These are phyloP conservation scores for Podospora anserina DNA, from an alignment of 495 filamentous ascomycete species.

Conservation along the genomic window DNA sequence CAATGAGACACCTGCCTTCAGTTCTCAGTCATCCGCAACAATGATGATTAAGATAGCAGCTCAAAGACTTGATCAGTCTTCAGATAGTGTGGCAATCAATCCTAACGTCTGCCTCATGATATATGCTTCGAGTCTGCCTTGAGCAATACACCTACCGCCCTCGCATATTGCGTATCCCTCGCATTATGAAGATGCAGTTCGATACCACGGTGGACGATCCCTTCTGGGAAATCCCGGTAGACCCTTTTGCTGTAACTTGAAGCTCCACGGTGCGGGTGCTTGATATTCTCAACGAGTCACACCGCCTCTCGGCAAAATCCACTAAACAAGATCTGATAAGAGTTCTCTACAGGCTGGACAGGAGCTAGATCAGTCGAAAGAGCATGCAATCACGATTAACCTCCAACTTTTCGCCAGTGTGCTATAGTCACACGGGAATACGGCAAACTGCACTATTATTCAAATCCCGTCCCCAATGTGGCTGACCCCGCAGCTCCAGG, in stretches of 20 bases:
- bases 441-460: not conserved
- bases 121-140: not conserved
- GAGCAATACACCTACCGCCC: not conserved
- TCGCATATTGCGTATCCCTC: not conserved
- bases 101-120: not conserved
- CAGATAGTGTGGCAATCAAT: not conserved
- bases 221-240: not conserved
- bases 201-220: not conserved
- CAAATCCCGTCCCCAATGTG: not conserved
- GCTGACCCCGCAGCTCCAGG: not conserved
- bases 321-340: too few relatives aligned
- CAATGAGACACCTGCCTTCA: not conserved
- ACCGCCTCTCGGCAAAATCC: not conserved
- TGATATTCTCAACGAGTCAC: not conserved
- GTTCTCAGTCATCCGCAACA: not conserved
- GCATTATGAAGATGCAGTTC: not conserved
- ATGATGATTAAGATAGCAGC: not conserved
- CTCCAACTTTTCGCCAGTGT: not conserved
- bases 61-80: not conserved
- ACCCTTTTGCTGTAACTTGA: not conserved
- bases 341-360: too few relatives aligned
- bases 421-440: not conserved
- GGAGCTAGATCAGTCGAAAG: not conserved
- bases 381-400: not conserved
- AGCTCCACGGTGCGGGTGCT: too few relatives aligned